Base-by-base conservation (phyloP, 1,284 basidiomycete species). In the Vanrija humicola region DNA sequence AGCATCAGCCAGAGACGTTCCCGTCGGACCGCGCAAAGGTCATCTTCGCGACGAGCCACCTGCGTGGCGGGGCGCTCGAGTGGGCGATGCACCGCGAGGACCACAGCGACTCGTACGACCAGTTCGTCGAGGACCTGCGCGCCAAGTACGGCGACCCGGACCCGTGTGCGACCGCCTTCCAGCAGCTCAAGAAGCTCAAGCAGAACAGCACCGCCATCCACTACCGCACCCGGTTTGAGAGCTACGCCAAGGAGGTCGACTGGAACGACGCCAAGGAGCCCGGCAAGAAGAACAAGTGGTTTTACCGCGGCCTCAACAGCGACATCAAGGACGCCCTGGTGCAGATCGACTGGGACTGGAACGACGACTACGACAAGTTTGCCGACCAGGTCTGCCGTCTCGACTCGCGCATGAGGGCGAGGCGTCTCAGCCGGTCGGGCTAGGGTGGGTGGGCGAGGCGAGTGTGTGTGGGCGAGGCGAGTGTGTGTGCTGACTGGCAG, bases 121-220 rank as follows among this genome's bases (percentile, higher is more conserved):
- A 45, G 28, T 60, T 60, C 38, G 26, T 44, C 38, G 49, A 54
- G 38, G 58, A 56, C 48, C 42, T 60, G 16, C 26, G 18, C 16
- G 38, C 26, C 12, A 51, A 54, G 19, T 60, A 56, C 43, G 58
- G 58, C 38, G 56, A 60, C 49, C 58, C 58, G 10, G 58, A 60
- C 52, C 46, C 53, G 46, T 52, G 43, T 38, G 54, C 50, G 38
- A 60, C 58, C 14, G 58, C 58, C 23, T 49, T 54, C 23, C 7
- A n/a, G 21, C 58, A 56, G 58, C 46, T 60, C 29, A 60, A 60
- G 49, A 60, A 60, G 54, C 58, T 60, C 43, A 50, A 52, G 52
- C 58, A 60, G 54, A 51, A 60, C 49, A 54, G 58, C 6, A 38
- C 19, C 19, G 52, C 58, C 18, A 12, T 34, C 10, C 34, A 34